Evolutionary conservation across 2,329 filamentous ascomycete species (phyloP).

Genomic region (Curvularia lunata): DNA sequence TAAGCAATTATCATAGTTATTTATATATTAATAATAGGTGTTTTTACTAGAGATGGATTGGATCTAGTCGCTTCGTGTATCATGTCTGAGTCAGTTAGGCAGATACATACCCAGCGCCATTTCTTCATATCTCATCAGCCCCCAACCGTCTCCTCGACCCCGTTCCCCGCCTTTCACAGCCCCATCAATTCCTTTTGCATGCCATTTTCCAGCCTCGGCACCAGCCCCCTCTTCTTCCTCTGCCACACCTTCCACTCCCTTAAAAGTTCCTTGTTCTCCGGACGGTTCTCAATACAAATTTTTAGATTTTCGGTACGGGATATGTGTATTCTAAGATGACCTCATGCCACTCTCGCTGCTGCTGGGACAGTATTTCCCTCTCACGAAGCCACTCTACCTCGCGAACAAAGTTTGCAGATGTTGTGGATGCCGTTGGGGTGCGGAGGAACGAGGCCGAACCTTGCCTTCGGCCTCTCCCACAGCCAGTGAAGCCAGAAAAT

Average conservation of each 20-base stretch:
- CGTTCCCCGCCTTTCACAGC: too few species aligned
- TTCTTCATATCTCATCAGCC: not conserved
- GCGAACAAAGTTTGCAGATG: slow-evolving; percentile 34
- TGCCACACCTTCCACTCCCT: slow-evolving; percentile 33
- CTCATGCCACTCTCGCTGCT: slow-evolving; percentile 18
- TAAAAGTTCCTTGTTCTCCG: slow-evolving; percentile 9
- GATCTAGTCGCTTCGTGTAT: too few species aligned
- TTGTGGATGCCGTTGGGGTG: slow-evolving; percentile 18
- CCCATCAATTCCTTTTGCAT: not conserved
- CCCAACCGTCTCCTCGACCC: not conserved
- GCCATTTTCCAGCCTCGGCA: not conserved
- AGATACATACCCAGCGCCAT: not conserved
- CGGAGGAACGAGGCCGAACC: not conserved
- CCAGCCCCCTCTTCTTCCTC: slow-evolving; percentile 18
- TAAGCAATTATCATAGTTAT: too few species aligned
- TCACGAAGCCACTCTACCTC: slow-evolving; percentile 23
- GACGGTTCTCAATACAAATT: slow-evolving; percentile 1
- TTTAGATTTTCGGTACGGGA: slow-evolving; percentile 23
- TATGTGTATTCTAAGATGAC: slow-evolving; percentile 11
- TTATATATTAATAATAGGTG: too few species aligned
- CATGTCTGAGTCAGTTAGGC: too few species aligned
- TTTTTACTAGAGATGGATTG: too few species aligned
- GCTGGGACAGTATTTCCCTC: slow-evolving; percentile 17
- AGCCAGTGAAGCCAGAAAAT: too few species aligned
- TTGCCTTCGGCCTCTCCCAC: too few species aligned